phyloP scores from a whole-genome alignment of 1,284 basidiomycete species.

The Sanghuangporus sanghuang region DNA sequence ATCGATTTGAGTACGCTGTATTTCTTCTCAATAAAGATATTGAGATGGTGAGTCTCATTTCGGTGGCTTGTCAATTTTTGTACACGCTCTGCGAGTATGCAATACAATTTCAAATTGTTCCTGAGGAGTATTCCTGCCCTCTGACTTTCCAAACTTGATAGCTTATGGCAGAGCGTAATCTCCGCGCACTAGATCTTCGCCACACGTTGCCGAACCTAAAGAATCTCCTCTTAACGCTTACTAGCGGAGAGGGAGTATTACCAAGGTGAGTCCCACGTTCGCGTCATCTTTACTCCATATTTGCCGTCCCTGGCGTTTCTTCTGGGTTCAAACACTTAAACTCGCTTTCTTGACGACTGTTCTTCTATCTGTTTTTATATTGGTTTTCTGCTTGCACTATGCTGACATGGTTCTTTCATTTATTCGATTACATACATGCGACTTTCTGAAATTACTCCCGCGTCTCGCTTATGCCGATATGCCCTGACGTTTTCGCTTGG shows the following conservation, averaged over 20 bases:
- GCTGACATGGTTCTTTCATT: constrained; percentile 6
- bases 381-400: background rate
- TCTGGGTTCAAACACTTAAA: constrained; percentile 18
- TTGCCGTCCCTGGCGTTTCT: constrained; percentile 24
- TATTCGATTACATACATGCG: constrained; percentile 3
- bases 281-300: constrained; percentile 9
- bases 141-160: constrained; percentile 28
- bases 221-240: constrained; percentile 85
- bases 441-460: background rate
- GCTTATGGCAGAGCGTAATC: constrained; percentile 86
- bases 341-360: background rate
- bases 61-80: background rate
- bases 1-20: constrained; percentile 97
- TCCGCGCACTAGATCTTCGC: constrained; percentile 87
- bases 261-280: constrained; percentile 37
- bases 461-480: background rate
- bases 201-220: constrained; percentile 97
- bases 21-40: constrained; percentile 97
- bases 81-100: too few species aligned
- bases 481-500: background rate
- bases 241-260: constrained; percentile 52
- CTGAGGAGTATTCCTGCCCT: background rate
- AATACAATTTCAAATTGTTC: background rate
- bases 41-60: constrained; percentile 65
- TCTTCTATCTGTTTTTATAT: background rate